Conservation (phyloP, 192 early-diverging fungal genomes). For the Umbelopsis sp. region DNA sequence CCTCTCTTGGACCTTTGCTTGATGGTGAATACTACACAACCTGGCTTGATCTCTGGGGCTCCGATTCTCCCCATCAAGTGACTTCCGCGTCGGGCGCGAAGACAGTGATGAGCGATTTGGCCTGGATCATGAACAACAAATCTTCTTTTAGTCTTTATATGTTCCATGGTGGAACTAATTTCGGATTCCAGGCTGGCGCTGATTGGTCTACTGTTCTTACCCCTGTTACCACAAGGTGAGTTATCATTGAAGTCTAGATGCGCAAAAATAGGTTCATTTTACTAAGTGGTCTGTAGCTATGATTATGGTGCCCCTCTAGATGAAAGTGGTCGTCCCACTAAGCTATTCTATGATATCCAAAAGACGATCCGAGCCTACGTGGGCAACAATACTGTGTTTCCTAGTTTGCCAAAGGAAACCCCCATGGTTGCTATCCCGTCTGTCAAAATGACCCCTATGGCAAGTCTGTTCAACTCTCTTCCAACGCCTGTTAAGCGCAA, state of each 20-base stretch:
- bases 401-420: constrained; percentile 1
- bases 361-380: background rate
- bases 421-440: constrained; percentile 2
- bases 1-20: background rate
- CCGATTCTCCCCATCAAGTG: background rate
- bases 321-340: constrained; percentile 27
- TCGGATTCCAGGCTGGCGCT: constrained; percentile 37
- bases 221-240: constrained; percentile 37
- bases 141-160: constrained; percentile 41
- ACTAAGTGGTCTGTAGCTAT: constrained; percentile 22
- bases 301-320: constrained; percentile 55
- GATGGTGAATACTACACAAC: constrained; percentile 20
- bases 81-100: background rate
- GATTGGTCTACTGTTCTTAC: constrained; percentile 26
- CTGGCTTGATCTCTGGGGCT: constrained; percentile 19
- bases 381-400: background rate
- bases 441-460: background rate
- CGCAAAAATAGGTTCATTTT: background rate
- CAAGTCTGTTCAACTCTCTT: background rate
- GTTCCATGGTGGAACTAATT: constrained; percentile 75
- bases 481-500: background rate
- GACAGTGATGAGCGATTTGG: constrained; percentile 1
- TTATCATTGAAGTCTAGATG: background rate
- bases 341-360: constrained; percentile 12
- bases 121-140: constrained; percentile 6